Evolutionary conservation across 805 yeast genomes (phyloP).

Genomic region (Saccharomycopsis lassenensis): DNA sequence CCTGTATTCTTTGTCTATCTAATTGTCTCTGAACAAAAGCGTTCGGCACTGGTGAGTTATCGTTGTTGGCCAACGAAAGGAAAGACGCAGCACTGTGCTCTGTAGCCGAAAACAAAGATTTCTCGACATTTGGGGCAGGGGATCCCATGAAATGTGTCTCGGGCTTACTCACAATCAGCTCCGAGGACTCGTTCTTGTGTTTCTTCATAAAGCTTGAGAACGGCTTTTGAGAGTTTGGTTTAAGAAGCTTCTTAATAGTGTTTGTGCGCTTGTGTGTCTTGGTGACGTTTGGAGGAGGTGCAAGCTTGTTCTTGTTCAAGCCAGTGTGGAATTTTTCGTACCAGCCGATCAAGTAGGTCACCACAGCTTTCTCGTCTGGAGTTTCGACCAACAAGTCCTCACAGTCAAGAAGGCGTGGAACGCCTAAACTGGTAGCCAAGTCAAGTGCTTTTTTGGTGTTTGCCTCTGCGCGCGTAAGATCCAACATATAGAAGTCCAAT

Average conservation of each 20-base stretch:
- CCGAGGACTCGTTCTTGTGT: no score
- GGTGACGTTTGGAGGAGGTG: not conserved
- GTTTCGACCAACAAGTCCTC: constrained; percentile 32
- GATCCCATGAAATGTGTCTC: no score
- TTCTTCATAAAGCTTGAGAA: not conserved
- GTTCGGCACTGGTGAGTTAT: no score
- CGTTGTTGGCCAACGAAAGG: no score
- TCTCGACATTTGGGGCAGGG: not conserved
- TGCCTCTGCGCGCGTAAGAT: constrained; percentile 19
- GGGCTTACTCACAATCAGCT: no score
- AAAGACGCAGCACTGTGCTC: no score
- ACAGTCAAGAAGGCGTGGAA: constrained; percentile 32
- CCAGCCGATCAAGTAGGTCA: constrained; percentile 37
- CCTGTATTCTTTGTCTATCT: no score
- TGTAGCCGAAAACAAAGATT: no score
- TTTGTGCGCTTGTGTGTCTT: not conserved
- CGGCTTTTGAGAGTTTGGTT: no score
- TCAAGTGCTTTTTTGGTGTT: constrained; percentile 24
- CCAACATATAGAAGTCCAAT: constrained; percentile 19
- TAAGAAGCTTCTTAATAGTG: not conserved
- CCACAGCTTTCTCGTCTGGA: constrained; percentile 42
- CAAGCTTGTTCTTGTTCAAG: not conserved
- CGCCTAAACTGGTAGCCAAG: constrained; percentile 28
- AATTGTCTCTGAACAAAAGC: no score
- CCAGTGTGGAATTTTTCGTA: constrained; percentile 24